phyloP scores from a whole-genome alignment of 306 rosid species.

The Cucurbita argyrosperma region DNA sequence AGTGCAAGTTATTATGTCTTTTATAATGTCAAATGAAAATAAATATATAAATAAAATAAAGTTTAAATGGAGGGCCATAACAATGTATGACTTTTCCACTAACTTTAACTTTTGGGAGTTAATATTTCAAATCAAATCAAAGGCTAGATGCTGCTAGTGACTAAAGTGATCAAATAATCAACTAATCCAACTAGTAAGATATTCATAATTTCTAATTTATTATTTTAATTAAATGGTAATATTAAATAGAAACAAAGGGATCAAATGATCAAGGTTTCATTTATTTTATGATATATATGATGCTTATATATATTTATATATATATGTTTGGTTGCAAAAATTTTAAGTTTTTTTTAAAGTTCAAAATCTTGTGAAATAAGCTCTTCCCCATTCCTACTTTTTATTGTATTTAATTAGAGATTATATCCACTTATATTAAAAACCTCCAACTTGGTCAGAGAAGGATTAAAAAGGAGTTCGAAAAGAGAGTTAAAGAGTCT shows the following conservation, averaged over 20 bases:
- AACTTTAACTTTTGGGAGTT: background rate
- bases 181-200: background rate
- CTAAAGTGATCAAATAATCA: background rate
- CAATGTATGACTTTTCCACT: background rate
- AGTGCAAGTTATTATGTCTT: background rate
- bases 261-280: background rate
- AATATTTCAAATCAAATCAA: background rate
- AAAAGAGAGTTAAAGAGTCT: background rate
- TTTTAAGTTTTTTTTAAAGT: background rate
- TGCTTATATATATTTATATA: background rate
- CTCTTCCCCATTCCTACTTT: background rate
- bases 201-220: background rate
- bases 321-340: background rate
- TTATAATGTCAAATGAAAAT: background rate
- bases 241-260: background rate
- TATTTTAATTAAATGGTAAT: background rate
- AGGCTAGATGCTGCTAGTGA: background rate
- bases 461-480: background rate
- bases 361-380: background rate
- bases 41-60: background rate
- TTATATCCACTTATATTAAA: background rate
- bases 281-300: background rate
- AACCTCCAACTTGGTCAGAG: background rate
- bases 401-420: background rate
- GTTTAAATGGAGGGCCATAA: background rate